Evolutionary conservation across 2,329 filamentous ascomycete species (phyloP).

Genomic region (Colletotrichum liaoningense): DNA sequence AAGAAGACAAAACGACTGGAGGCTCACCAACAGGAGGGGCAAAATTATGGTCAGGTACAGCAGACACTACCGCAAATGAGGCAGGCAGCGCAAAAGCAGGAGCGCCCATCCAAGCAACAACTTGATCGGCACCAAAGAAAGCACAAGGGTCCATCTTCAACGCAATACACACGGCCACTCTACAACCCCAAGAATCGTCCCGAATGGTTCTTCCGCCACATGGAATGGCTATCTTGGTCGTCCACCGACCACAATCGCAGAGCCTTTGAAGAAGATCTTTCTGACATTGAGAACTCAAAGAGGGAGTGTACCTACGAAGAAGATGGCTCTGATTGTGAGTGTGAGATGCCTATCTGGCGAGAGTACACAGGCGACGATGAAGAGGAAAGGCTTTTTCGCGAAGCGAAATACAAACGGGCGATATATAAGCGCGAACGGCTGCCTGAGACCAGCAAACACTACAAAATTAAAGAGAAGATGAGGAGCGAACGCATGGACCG

Average conservation of each 20-base stretch:
- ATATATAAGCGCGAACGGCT: background rate
- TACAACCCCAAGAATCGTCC: background rate
- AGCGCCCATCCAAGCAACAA: background rate
- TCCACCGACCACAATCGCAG: too few relatives aligned
- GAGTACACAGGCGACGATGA: background rate
- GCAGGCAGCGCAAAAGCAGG: background rate
- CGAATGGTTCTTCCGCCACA: background rate
- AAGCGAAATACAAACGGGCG: background rate
- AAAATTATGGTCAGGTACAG: background rate
- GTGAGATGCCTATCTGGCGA: background rate
- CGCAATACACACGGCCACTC: too few relatives aligned
- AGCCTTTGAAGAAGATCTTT: background rate
- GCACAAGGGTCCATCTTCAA: background rate
- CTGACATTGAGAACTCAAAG: background rate
- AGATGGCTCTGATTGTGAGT: background rate
- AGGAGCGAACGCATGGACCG: background rate
- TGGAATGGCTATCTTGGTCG: background rate
- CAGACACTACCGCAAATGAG: background rate
- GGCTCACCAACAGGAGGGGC: background rate
- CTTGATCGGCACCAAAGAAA: background rate
- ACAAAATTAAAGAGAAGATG: background rate
- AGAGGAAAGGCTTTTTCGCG: background rate
- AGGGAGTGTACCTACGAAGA: background rate
- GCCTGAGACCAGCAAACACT: background rate
- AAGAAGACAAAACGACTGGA: background rate